These are phyloP conservation scores for Leccinum pallidistipes DNA, from an alignment of 1,284 basidiomycete species.

Conservation along the genomic window DNA sequence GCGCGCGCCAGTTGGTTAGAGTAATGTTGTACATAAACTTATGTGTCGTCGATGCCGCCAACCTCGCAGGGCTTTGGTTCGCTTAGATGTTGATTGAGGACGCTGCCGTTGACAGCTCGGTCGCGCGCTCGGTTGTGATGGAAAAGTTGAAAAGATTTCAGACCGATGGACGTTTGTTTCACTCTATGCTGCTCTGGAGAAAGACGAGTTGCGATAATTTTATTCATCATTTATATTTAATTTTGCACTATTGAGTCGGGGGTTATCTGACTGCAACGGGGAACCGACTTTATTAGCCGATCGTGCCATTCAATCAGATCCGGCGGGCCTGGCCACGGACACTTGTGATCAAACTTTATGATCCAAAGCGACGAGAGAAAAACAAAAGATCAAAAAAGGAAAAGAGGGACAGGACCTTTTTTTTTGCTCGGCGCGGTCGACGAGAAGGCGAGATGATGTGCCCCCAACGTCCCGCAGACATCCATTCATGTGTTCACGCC, in stretches of 20 bases:
- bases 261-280: constrained; percentile 8
- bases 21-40: neutral
- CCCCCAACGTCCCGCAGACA: no score
- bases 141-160: neutral
- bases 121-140: neutral
- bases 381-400: constrained; percentile 15
- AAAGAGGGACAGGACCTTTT: constrained; percentile 13
- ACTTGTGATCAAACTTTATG: constrained; percentile 7
- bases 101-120: neutral
- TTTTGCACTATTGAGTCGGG: constrained; percentile 10
- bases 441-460: no score
- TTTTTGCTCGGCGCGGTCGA: neutral
- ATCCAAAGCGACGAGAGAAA: constrained; percentile 14
- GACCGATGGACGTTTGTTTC: neutral
- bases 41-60: neutral
- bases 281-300: constrained; percentile 6
- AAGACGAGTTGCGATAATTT: neutral
- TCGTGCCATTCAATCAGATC: constrained; percentile 14
- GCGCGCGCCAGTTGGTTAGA: neutral
- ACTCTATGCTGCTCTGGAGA: neutral
- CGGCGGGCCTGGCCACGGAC: constrained; percentile 6
- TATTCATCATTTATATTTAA: neutral
- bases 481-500: no score
- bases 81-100: neutral
- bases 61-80: neutral